Percentiles rank a stretch among this genome's conserved stretches.
These are phyloP conservation scores for Postia placenta DNA, from an alignment of 768 basidiomycete genomes.

Conservation along the genomic window DNA sequence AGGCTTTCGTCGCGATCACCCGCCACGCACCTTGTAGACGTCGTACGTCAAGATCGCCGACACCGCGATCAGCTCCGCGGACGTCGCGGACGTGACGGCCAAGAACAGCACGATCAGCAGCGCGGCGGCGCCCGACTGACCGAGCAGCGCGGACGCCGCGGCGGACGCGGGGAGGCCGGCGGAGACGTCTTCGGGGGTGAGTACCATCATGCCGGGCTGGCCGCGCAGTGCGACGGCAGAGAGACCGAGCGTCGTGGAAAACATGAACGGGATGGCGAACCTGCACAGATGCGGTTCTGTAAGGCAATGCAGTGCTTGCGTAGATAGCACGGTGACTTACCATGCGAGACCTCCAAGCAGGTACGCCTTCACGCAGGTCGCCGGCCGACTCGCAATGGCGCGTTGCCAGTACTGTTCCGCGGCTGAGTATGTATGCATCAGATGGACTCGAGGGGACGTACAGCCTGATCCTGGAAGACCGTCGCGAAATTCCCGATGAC, in stretches of 20 bases:
- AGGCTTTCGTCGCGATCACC: not conserved
- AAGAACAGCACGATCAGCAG: constrained; percentile 80
- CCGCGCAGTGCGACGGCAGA: constrained; percentile 77
- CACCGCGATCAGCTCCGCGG: constrained; percentile 89
- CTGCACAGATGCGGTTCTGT: constrained; percentile 22
- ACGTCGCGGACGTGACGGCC: constrained; percentile 80
- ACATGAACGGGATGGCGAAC: constrained; percentile 83
- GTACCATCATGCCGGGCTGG: constrained; percentile 46
- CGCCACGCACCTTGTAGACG: constrained; percentile 57
- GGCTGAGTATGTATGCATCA: too few species aligned
- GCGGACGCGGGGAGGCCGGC: constrained; percentile 87
- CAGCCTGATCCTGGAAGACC: constrained; percentile 46
- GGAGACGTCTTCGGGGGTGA: constrained; percentile 62
- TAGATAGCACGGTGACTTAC: constrained; percentile 30
- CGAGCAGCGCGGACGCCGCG: constrained; percentile 76
- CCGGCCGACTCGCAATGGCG: constrained; percentile 82
- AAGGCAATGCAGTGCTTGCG: not conserved
- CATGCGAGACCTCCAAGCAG: constrained; percentile 85
- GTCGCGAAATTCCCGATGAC: constrained; percentile 78
- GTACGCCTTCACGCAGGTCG: constrained; percentile 86
- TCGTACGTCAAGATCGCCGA: constrained; percentile 82
- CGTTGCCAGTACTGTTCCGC: constrained; percentile 70
- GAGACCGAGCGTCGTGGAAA: constrained; percentile 85
- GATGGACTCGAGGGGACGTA: constrained; percentile 6
- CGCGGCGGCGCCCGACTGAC: constrained; percentile 71